Conservation (phyloP, 148 eudicot species). For the Linanthus parryae region DNA sequence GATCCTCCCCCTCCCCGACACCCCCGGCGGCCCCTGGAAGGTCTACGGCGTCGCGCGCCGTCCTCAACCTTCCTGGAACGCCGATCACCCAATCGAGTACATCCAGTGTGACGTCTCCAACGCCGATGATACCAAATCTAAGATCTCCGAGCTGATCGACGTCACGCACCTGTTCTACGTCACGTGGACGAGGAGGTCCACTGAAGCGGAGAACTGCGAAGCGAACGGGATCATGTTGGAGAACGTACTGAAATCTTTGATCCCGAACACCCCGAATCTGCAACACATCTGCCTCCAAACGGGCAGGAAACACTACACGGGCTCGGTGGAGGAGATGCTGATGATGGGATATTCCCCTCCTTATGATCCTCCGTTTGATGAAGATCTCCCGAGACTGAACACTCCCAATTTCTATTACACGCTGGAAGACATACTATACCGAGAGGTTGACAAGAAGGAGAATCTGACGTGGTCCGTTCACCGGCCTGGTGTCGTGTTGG, state of each 20-base stretch:
- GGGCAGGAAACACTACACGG: constrained; percentile 13
- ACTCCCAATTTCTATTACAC: constrained; percentile 17
- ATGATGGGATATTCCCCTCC: constrained; percentile 1
- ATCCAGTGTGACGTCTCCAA: constrained; percentile 19
- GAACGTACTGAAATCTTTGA: constrained; percentile 10
- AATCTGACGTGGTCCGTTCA: constrained; percentile 16
- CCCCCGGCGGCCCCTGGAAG: constrained; percentile 24
- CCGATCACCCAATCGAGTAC: constrained; percentile 15
- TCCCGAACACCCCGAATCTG: constrained; percentile 14
- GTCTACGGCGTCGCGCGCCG: constrained; percentile 21
- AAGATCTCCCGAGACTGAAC: constrained; percentile 12
- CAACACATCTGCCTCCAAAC: constrained; percentile 16
- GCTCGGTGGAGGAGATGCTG: constrained; percentile 9
- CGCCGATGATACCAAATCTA: constrained; percentile 2
- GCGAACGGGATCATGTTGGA: constrained; percentile 13
- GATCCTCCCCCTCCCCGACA: constrained; percentile 16
- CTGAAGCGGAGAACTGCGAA: constrained; percentile 12
- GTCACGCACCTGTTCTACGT: constrained; percentile 17
- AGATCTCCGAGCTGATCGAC: constrained; percentile 13
- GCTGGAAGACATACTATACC: constrained; percentile 13
- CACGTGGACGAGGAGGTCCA: constrained; percentile 11
- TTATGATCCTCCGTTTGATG: constrained; percentile 13
- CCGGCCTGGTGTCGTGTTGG: constrained; percentile 9
- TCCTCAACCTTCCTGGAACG: constrained; percentile 12
- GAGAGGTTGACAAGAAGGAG: constrained; percentile 3